Conservation (phyloP, 2,329 filamentous ascomycete genomes). For the Emmonsiellopsis sp. region DNA sequence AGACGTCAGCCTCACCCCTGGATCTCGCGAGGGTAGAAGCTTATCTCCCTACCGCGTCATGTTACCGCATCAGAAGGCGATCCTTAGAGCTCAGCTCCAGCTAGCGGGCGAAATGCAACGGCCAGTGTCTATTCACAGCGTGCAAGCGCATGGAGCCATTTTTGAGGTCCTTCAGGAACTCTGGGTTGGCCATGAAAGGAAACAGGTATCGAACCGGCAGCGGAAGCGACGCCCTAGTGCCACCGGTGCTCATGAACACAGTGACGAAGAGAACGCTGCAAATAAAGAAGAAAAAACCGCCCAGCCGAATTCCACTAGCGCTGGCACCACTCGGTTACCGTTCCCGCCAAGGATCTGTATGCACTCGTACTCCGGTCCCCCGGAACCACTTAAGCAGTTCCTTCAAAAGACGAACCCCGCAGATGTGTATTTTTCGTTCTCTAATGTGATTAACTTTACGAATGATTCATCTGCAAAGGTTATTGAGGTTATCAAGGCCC, state of each 20-base stretch:
- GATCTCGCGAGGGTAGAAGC: slow-evolving; percentile 50
- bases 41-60: slow-evolving; percentile 50
- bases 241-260: slow-evolving; percentile 22
- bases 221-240: slow-evolving; percentile 25
- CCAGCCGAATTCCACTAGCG: slow-evolving; percentile 8
- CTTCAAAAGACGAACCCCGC: slow-evolving; percentile 63
- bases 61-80: slow-evolving; percentile 48
- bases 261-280: slow-evolving; percentile 17
- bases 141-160: slow-evolving; percentile 52
- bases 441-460: slow-evolving; percentile 68
- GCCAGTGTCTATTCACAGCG: slow-evolving; percentile 54
- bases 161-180: slow-evolving; percentile 47
- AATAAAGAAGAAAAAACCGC: slow-evolving; percentile 12
- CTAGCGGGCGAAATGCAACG: slow-evolving; percentile 51
- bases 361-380: slow-evolving; percentile 80
- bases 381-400: slow-evolving; percentile 70
- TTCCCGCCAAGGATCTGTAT: slow-evolving; percentile 86
- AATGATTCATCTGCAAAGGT: slow-evolving; percentile 46
- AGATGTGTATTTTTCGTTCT: slow-evolving; percentile 81
- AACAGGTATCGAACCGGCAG: slow-evolving; percentile 42
- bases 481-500: slow-evolving; percentile 57
- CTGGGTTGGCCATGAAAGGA: slow-evolving; percentile 50
- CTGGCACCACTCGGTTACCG: slow-evolving; percentile 38
- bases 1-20: slow-evolving; percentile 41
- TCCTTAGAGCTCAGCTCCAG: slow-evolving; percentile 49